Percentiles rank a stretch among this genome's conserved stretches.
phyloP scores from a whole-genome alignment of 1,284 basidiomycete species.

The Golubevia sp. region DNA sequence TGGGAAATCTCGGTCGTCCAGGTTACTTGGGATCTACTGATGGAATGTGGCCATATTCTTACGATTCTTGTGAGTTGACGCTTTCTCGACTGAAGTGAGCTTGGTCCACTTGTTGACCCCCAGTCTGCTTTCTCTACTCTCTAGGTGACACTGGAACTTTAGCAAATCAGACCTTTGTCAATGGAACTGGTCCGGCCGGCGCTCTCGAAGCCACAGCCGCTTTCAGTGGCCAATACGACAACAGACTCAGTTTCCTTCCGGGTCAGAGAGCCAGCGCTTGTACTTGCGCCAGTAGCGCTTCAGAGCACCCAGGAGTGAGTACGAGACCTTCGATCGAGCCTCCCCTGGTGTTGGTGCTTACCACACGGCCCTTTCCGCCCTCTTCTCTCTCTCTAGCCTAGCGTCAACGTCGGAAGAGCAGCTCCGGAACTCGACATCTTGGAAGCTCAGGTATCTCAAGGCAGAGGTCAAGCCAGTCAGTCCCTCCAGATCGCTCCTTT shows the following conservation, averaged over 20 bases:
- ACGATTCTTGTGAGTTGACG: slow-evolving; percentile 49
- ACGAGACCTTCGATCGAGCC: background rate
- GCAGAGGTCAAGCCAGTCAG: slow-evolving; percentile 42
- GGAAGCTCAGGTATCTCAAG: slow-evolving; percentile 45
- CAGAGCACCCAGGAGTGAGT: slow-evolving; percentile 18
- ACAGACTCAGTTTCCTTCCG: slow-evolving; percentile 19
- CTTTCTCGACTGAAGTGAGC: background rate
- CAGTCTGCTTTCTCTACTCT: background rate
- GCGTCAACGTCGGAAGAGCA: slow-evolving; percentile 41
- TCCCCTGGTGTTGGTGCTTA: slow-evolving; percentile 9
- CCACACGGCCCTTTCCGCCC: background rate
- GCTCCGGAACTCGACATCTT: slow-evolving; percentile 57
- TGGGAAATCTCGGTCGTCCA: slow-evolving; percentile 54
- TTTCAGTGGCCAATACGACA: slow-evolving; percentile 42
- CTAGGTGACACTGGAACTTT: slow-evolving; percentile 45
- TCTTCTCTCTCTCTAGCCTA: slow-evolving; percentile 14
- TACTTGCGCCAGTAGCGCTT: slow-evolving; percentile 36
- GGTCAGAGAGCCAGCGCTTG: slow-evolving; percentile 54
- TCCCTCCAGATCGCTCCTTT: slow-evolving; percentile 57
- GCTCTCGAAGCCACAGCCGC: slow-evolving; percentile 20
- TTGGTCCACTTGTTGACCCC: background rate
- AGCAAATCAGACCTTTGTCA: slow-evolving; percentile 38
- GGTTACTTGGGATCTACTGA: slow-evolving; percentile 57
- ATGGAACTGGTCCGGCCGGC: slow-evolving; percentile 32
- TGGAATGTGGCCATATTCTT: slow-evolving; percentile 62